These are phyloP conservation scores for Cymbopogon flexuosus DNA, from an alignment of 202 grass and related monocot species.

Conservation along the genomic window DNA sequence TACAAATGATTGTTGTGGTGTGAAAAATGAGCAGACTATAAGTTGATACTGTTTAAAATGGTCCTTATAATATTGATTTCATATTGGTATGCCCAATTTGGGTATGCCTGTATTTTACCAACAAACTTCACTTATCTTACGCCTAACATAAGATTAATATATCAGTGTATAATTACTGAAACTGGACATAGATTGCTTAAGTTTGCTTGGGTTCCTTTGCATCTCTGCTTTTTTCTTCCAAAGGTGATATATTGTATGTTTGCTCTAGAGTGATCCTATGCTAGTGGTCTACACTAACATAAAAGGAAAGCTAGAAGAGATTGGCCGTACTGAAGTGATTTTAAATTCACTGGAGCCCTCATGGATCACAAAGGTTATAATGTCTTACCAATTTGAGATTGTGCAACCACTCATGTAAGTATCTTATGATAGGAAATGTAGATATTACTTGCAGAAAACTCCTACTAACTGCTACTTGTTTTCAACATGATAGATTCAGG, in stretches of 20 bases:
- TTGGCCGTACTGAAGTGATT: constrained; percentile 91
- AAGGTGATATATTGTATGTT: constrained; percentile 24
- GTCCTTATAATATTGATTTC: neutral
- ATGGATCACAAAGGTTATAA: constrained; percentile 84
- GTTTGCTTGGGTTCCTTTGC: constrained; percentile 1
- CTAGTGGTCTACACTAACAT: constrained; percentile 59
- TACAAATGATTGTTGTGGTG: neutral
- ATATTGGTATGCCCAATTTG: neutral
- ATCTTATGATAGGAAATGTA: constrained; percentile 6
- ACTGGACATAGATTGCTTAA: neutral
- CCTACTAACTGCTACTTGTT: constrained; percentile 22
- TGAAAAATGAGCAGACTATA: constrained; percentile 2
- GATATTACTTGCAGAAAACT: constrained; percentile 12
- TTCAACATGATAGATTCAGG: constrained; percentile 49
- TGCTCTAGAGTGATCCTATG: constrained; percentile 90
- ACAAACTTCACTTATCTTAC: neutral
- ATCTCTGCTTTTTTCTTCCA: neutral
- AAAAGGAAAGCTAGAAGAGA: constrained; percentile 76
- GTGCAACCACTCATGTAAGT: constrained; percentile 83
- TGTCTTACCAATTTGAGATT: constrained; percentile 94
- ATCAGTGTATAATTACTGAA: neutral
- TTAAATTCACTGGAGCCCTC: constrained; percentile 68
- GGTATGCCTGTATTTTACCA: neutral
- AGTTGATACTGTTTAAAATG: neutral
- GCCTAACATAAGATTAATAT: neutral